phyloP scores from a whole-genome alignment of 768 basidiomycete genomes.

The Daedaleopsis sinensis region DNA sequence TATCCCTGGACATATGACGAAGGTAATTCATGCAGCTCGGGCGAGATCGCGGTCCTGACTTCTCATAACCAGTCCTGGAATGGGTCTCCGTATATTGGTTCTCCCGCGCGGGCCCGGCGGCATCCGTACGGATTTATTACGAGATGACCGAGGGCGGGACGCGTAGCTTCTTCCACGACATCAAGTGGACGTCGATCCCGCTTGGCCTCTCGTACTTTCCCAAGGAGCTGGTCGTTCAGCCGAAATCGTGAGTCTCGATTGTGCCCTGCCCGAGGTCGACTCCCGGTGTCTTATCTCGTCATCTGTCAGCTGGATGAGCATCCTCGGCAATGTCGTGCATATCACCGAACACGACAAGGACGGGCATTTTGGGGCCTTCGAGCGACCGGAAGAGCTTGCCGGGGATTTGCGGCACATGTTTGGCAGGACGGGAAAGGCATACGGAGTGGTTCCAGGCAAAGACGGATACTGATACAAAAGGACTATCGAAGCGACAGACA shows the following conservation, averaged over 20 bases:
- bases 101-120: constrained; percentile 36
- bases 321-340: constrained; percentile 29
- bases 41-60: background rate
- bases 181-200: constrained; percentile 23
- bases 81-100: constrained; percentile 44
- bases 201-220: constrained; percentile 37
- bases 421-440: constrained; percentile 28
- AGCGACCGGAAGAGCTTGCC: constrained; percentile 28
- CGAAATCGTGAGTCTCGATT: constrained; percentile 21
- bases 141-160: constrained; percentile 22
- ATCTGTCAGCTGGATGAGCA: constrained; percentile 23
- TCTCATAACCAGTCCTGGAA: constrained; percentile 31
- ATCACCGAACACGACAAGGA: constrained; percentile 25
- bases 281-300: too few relatives aligned
- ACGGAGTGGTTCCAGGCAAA: constrained; percentile 22
- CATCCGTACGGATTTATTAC: constrained; percentile 36
- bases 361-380: constrained; percentile 32
- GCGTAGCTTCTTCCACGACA: background rate
- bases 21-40: constrained; percentile 33
- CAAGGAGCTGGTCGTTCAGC: constrained; percentile 24
- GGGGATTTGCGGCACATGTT: constrained; percentile 32
- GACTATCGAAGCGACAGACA: too few relatives aligned
- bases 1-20: constrained; percentile 64
- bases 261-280: background rate
- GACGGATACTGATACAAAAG: constrained; percentile 7